Conservation (phyloP, 345 rosid species). For the Eucalyptus marginata region DNA sequence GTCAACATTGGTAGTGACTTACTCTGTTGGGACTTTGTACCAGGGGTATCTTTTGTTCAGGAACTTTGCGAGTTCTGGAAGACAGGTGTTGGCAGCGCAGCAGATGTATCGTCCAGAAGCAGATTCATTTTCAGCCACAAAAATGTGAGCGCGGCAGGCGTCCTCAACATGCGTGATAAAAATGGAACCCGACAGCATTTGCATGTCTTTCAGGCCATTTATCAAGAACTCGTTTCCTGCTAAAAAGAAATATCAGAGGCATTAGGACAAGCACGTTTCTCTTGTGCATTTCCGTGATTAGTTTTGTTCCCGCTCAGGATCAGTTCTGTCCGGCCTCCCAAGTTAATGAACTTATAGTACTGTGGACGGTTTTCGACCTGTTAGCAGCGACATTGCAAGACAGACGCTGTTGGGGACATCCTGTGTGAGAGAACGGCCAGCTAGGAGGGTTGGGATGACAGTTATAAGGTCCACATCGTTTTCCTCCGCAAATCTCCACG, state of each 20-base stretch:
- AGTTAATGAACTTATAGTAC: neutral
- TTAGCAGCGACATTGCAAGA: conserved; percentile 46
- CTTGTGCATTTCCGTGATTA: neutral
- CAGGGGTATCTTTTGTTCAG: conserved; percentile 53
- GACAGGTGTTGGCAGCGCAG: conserved; percentile 50
- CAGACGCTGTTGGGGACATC: conserved; percentile 51
- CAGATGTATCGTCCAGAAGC: conserved; percentile 77
- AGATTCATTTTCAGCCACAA: conserved; percentile 70
- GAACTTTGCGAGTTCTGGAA: conserved; percentile 55
- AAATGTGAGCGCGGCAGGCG: conserved; percentile 69
- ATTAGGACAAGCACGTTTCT: neutral
- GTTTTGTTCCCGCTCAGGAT: neutral
- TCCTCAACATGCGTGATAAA: conserved; percentile 72
- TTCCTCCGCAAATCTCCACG: conserved; percentile 54
- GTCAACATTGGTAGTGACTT: neutral
- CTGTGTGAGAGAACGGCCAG: conserved; percentile 46
- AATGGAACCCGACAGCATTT: conserved; percentile 76
- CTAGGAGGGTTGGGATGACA: conserved; percentile 54
- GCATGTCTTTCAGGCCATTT: conserved; percentile 64
- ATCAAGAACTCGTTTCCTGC: conserved; percentile 58
- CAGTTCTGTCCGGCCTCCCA: neutral
- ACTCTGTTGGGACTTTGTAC: conserved; percentile 56
- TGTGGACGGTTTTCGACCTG: conserved; percentile 26
- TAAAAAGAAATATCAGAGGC: neutral
- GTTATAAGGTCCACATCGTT: conserved; percentile 62